These are phyloP conservation scores for Chytridium lagenaria DNA, from an alignment of 371 early-diverging fungal species.

Conservation along the genomic window DNA sequence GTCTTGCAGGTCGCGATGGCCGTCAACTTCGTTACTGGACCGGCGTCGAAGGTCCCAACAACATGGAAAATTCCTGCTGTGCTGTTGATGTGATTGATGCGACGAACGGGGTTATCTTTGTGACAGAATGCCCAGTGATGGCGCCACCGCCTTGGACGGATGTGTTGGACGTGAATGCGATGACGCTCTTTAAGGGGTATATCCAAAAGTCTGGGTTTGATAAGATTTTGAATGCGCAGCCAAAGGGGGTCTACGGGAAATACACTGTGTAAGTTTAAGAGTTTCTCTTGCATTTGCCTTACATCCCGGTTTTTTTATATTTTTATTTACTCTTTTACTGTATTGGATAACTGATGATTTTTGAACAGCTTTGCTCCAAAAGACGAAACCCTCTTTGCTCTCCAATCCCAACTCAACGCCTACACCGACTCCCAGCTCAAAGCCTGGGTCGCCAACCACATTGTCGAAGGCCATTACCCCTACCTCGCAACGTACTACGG, in stretches of 20 bases:
- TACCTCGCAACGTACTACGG: not conserved
- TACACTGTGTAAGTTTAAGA: too few species aligned
- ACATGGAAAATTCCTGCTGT: not conserved
- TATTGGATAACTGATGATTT: too few species aligned
- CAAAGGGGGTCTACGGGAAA: not conserved
- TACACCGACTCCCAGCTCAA: not conserved
- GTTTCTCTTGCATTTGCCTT: too few species aligned
- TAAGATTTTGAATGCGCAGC: not conserved
- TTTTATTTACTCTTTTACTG: too few species aligned
- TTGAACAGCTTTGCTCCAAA: too few species aligned
- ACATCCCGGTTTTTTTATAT: too few species aligned
- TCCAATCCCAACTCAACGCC: not conserved
- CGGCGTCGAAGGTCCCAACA: not conserved
- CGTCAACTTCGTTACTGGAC: slow-evolving; percentile 15
- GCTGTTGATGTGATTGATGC: slow-evolving; percentile 5
- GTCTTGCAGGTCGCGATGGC: not conserved
- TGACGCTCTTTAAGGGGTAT: not conserved
- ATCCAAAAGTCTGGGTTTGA: not conserved
- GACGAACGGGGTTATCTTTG: slow-evolving; percentile 8
- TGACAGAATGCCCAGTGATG: not conserved
- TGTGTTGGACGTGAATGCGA: not conserved
- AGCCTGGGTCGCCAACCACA: slow-evolving; percentile 1
- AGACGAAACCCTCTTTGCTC: not conserved
- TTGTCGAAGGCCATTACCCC: not conserved
- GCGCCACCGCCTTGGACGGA: not conserved